Evolutionary conservation across 192 early-diverging fungal species (phyloP).

Genomic region (Linnemannia elongata): DNA sequence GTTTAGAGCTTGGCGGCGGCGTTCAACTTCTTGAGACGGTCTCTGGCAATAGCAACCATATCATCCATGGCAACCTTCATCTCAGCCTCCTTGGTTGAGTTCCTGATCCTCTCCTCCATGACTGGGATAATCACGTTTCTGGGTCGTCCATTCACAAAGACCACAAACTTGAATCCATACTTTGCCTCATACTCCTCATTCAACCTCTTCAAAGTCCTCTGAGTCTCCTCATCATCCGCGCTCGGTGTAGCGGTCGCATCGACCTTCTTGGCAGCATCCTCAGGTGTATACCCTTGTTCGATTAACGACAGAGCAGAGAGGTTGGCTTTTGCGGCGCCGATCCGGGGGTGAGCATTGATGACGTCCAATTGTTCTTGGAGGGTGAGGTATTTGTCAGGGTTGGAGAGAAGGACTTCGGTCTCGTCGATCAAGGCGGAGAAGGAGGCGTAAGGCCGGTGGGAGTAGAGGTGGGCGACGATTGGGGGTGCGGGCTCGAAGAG

Average conservation of each 20-base stretch:
- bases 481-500: slow-evolving; percentile 91
- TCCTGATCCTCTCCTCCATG: slow-evolving; percentile 74
- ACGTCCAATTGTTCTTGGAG: slow-evolving; percentile 79
- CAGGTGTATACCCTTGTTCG: slow-evolving; percentile 75
- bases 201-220: slow-evolving; percentile 68
- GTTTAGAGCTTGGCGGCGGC: slow-evolving; percentile 23
- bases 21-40: slow-evolving; percentile 79
- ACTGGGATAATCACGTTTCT: slow-evolving; percentile 83
- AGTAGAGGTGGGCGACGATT: slow-evolving; percentile 78
- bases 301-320: slow-evolving; percentile 79
- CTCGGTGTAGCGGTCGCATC: slow-evolving; percentile 33
- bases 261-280: slow-evolving; percentile 57
- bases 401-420: slow-evolving; percentile 59
- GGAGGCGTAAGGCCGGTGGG: slow-evolving; percentile 76
- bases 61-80: slow-evolving; percentile 77
- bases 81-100: slow-evolving; percentile 74
- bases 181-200: slow-evolving; percentile 79
- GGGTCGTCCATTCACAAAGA: slow-evolving; percentile 85
- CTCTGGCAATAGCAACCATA: slow-evolving; percentile 87
- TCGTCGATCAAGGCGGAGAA: slow-evolving; percentile 78
- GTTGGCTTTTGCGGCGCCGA: slow-evolving; percentile 79
- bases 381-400: slow-evolving; percentile 65
- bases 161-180: slow-evolving; percentile 86
- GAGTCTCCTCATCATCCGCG: slow-evolving; percentile 65
- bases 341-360: slow-evolving; percentile 92